phyloP scores from a whole-genome alignment of 306 rosid genomes.

The Fragaria vesca region DNA sequence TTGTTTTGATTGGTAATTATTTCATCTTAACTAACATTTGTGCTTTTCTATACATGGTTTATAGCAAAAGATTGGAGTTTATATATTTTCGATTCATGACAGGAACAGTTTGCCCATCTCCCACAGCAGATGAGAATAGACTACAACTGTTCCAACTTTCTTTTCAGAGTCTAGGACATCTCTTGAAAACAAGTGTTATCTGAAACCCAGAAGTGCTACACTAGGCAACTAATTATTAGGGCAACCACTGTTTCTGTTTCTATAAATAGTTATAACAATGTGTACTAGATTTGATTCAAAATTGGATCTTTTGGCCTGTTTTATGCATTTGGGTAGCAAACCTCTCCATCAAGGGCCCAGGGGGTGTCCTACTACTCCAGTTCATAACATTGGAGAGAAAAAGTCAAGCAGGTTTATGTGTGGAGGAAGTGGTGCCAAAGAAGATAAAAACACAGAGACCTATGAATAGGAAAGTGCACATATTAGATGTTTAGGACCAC shows the following conservation, averaged over 20 bases:
- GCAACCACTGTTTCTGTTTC: conserved; percentile 26
- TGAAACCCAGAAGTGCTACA: conserved; percentile 17
- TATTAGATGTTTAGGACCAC: conserved; percentile 54
- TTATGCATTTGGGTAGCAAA: background rate
- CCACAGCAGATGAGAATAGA: conserved; percentile 20
- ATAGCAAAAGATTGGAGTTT: background rate
- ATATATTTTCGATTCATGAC: background rate
- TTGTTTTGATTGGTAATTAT: background rate
- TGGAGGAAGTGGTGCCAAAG: conserved; percentile 41
- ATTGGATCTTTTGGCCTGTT: conserved; percentile 16
- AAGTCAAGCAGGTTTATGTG: conserved; percentile 43
- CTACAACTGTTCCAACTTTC: conserved; percentile 16
- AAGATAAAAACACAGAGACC: conserved; percentile 40
- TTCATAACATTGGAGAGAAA: conserved; percentile 36
- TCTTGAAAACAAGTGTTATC: background rate
- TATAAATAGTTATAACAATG: conserved; percentile 36
- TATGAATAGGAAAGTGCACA: background rate
- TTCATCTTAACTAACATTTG: background rate
- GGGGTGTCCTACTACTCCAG: background rate
- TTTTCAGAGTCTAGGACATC: conserved; percentile 11
- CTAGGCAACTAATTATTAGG: conserved; percentile 31
- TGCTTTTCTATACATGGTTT: background rate
- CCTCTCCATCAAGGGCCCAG: conserved; percentile 34
- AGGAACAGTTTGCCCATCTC: conserved; percentile 11
- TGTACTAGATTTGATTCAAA: conserved; percentile 34